Evolutionary conservation across 2,329 filamentous ascomycete genomes (phyloP).

Genomic region (Colletotrichum simmondsii): DNA sequence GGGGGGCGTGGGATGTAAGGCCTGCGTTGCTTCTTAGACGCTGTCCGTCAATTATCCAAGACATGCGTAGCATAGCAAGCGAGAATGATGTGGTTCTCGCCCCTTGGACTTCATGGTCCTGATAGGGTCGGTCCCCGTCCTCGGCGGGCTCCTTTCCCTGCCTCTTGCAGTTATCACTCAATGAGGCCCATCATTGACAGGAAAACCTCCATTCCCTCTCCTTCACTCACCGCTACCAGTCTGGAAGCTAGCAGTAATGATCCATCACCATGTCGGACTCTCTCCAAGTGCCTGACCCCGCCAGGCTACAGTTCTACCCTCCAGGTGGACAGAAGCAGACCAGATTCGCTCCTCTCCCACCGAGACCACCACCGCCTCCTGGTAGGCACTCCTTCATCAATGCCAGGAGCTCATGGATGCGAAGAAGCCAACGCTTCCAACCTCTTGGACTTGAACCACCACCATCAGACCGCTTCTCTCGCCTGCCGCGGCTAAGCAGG

Average conservation of each 20-base stretch:
- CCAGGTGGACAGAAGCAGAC: constrained; percentile 26
- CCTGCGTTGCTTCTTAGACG: constrained; percentile 5
- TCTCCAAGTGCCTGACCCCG: constrained; percentile 25
- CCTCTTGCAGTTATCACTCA: constrained; percentile 28
- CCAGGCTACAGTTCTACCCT: constrained; percentile 23
- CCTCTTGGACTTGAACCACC: neutral
- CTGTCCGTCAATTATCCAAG: constrained; percentile 9
- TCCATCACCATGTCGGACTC: constrained; percentile 10
- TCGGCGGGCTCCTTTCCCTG: constrained; percentile 2
- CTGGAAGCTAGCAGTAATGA: constrained; percentile 12
- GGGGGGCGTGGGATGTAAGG: neutral
- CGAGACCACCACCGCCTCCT: constrained; percentile 12
- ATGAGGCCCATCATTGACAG: constrained; percentile 27
- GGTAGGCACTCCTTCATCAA: constrained; percentile 14
- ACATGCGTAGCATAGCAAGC: constrained; percentile 19
- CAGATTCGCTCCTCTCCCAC: constrained; percentile 29
- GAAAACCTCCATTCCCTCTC: neutral
- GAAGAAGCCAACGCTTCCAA: constrained; percentile 21
- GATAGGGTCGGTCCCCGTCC: constrained; percentile 19
- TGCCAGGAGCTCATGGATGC: constrained; percentile 31
- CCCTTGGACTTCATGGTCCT: constrained; percentile 2
- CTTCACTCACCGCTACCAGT: constrained; percentile 3
- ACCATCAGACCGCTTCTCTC: neutral
- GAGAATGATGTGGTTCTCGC: constrained; percentile 17
- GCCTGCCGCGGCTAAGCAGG: constrained; percentile 23